Evolutionary conservation across 1,284 basidiomycete genomes (phyloP).

Genomic region (Volvariella surrecta): DNA sequence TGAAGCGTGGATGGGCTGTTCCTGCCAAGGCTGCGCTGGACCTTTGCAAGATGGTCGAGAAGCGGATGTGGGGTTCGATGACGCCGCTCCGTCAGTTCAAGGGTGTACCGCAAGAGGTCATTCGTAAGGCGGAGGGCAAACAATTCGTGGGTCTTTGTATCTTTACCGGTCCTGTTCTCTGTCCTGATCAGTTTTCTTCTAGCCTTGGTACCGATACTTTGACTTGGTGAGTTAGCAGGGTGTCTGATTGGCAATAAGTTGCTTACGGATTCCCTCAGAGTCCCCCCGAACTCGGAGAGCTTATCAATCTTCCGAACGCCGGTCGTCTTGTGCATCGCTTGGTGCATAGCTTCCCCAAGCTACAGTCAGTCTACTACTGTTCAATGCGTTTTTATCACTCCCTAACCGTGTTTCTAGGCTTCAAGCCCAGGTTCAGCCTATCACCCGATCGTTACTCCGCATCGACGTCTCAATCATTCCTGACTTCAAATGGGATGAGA

Average conservation of each 20-base stretch:
- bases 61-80: slow-evolving; percentile 97
- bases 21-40: slow-evolving; percentile 89
- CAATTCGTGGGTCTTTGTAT: slow-evolving; percentile 68
- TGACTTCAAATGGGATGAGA: slow-evolving; percentile 97
- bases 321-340: slow-evolving; percentile 90
- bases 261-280: slow-evolving; percentile 22
- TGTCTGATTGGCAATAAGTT: slow-evolving; percentile 2
- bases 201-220: slow-evolving; percentile 96
- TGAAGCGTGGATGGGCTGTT: slow-evolving; percentile 97
- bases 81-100: slow-evolving; percentile 95
- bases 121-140: slow-evolving; percentile 93
- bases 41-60: slow-evolving; percentile 96
- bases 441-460: slow-evolving; percentile 82
- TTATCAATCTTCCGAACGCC: slow-evolving; percentile 90
- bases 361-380: slow-evolving; percentile 53
- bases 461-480: slow-evolving; percentile 90
- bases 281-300: slow-evolving; percentile 86
- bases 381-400: slow-evolving; percentile 2
- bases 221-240: slow-evolving; percentile 52
- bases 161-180: slow-evolving; percentile 4
- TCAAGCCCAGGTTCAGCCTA: slow-evolving; percentile 91
- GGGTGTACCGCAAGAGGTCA: slow-evolving; percentile 79
- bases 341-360: slow-evolving; percentile 94
- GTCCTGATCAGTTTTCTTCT: slow-evolving; percentile 8
- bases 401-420: slow-evolving; percentile 35